A percentile compares a stretch with the other conserved stretches of the same genome.
phyloP scores from a whole-genome alignment of 1,139 yeast genomes.

The Kodamaea plutei region DNA sequence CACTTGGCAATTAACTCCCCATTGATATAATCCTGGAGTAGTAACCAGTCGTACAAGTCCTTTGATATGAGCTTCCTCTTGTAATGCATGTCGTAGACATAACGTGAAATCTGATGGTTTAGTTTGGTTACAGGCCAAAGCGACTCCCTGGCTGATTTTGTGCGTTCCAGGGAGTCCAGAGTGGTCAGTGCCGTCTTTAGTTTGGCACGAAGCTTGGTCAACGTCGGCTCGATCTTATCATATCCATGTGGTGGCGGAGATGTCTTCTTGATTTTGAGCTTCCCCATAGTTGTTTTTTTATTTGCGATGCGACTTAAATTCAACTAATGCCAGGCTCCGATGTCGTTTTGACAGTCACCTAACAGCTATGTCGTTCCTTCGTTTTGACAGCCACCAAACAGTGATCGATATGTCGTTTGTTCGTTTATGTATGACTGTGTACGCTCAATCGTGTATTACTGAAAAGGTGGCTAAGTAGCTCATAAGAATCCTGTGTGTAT shows the following conservation, averaged over 20 bases:
- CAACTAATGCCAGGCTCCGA: too few relatives aligned
- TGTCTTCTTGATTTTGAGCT: constrained; percentile 13
- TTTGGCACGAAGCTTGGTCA: constrained; percentile 57
- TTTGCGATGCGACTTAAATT: too few relatives aligned
- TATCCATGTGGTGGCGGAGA: constrained; percentile 69
- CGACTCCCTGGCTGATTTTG: constrained; percentile 46
- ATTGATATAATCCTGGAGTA: constrained; percentile 66
- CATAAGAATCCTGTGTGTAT: too few relatives aligned
- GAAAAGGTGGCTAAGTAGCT: too few relatives aligned
- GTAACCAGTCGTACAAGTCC: constrained; percentile 74
- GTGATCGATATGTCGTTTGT: too few relatives aligned
- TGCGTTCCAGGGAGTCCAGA: constrained; percentile 18
- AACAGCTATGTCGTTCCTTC: too few relatives aligned
- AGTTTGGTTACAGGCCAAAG: constrained; percentile 72
- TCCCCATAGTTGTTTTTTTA: constrained; percentile 10
- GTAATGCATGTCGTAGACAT: constrained; percentile 71
- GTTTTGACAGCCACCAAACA: too few relatives aligned
- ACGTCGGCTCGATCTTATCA: constrained; percentile 63
- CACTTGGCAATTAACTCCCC: constrained; percentile 78
- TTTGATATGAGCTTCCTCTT: constrained; percentile 62
- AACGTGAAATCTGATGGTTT: constrained; percentile 72
- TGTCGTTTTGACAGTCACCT: too few relatives aligned
- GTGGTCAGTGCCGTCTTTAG: constrained; percentile 55
- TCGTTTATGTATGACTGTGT: too few relatives aligned
- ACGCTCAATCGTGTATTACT: too few relatives aligned